phyloP scores from a whole-genome alignment of 2,329 filamentous ascomycete genomes.

The Beauveria pseudobassiana region DNA sequence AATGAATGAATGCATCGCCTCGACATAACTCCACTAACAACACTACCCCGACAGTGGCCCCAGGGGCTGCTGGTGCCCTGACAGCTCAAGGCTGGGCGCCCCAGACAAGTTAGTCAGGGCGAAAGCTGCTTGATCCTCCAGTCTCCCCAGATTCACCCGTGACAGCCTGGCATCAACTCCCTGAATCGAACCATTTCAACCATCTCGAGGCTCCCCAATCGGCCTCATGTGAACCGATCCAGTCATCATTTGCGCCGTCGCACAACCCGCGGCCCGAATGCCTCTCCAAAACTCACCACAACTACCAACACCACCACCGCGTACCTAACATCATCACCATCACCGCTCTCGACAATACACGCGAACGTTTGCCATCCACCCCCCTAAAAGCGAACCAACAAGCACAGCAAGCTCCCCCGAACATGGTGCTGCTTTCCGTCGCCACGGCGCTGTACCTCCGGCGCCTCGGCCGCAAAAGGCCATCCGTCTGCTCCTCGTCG shows the following conservation, averaged over 20 bases:
- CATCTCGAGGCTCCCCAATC: neutral
- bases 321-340: too few species aligned
- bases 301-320: too few species aligned
- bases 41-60: neutral
- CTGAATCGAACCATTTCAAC: neutral
- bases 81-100: neutral
- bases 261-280: neutral
- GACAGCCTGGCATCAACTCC: neutral
- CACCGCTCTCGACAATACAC: neutral
- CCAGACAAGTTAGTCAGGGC: neutral
- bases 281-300: neutral
- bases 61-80: neutral
- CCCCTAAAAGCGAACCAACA: neutral
- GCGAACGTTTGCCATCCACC: neutral
- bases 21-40: neutral
- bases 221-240: neutral
- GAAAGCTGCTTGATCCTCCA: neutral
- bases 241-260: neutral
- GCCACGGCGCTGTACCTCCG: slow-evolving; percentile 28
- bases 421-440: slow-evolving; percentile 21
- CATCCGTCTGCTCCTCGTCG: slow-evolving; percentile 25
- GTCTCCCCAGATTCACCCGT: neutral
- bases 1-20: neutral
- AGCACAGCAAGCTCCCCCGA: too few species aligned
- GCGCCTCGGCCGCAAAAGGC: slow-evolving; percentile 30